A percentile compares a stretch with the other conserved stretches of the same genome.
phyloP scores from a whole-genome alignment of 257 asterid species.

The Marsdenia floribunda region DNA sequence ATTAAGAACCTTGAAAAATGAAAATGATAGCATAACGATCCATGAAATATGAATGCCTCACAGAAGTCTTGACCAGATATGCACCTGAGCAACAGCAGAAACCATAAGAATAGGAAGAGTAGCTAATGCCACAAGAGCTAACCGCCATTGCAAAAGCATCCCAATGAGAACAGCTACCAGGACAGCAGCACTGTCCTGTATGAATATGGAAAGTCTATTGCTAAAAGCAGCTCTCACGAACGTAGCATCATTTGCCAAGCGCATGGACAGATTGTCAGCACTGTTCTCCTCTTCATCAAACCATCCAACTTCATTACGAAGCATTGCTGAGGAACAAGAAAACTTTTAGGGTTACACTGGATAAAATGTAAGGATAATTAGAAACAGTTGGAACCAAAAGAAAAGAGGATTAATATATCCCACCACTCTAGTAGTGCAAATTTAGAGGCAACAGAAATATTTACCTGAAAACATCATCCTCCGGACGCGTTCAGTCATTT shows the following conservation, averaged over 20 bases:
- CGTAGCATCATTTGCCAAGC: constrained; percentile 98
- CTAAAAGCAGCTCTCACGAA: constrained; percentile 99
- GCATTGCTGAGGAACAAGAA: constrained; percentile 69
- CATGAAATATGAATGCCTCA: constrained; percentile 1
- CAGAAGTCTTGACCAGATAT: constrained; percentile 5
- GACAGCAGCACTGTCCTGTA: constrained; percentile 96
- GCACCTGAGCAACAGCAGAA: constrained; percentile 97
- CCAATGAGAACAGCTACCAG: constrained; percentile 92
- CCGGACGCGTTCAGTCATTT: constrained; percentile 99
- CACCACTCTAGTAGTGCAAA: background rate
- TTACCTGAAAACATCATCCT: constrained; percentile 99
- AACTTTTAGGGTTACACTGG: background rate
- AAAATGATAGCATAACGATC: background rate
- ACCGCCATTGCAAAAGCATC: constrained; percentile 86
- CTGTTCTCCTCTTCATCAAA: constrained; percentile 97
- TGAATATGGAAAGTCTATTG: constrained; percentile 91
- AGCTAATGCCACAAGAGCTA: constrained; percentile 97
- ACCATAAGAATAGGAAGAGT: constrained; percentile 84
- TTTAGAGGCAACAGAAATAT: constrained; percentile 12
- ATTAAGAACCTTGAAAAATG: constrained; percentile 5
- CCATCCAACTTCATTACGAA: constrained; percentile 99
- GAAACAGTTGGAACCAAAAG: background rate
- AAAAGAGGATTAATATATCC: background rate
- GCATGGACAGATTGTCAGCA: constrained; percentile 97
- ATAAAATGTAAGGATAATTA: background rate